Evolutionary conservation across 352 stramenopile species (phyloP), one percentile per base, ranked within the genome.

Genomic region (Globisporangium solare): DNA sequence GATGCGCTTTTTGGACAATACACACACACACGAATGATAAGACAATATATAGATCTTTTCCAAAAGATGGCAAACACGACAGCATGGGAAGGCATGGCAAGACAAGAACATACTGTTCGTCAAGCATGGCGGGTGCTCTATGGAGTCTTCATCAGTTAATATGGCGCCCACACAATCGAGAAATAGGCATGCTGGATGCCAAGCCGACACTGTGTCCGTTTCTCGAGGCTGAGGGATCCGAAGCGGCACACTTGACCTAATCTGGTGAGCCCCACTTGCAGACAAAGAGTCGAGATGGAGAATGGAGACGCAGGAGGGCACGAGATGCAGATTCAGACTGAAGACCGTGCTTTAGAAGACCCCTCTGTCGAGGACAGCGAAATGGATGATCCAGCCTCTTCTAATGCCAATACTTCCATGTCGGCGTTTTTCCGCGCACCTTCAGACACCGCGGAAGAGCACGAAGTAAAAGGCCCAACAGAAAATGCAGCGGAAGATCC

Each of bases 371-470:
- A 57, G 18, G 8, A n/a, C n/a, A 47, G 60, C 6, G 24, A 27
- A 27, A 27, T 27, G 24, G 24, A 27, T 5, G 24, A 27, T 27
- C 24, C 24, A 5, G 37, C 50, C 6, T 41, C 20, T 31, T 62
- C 58, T 17, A 54, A 47, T 46, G 41, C 47, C 12, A 56, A 66
- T 22, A 49, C 63, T 22, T 63, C 60, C 12, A 74, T 77, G 63
- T 64, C 60, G 4, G 66, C 66, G 48, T 73, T 74, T 58, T 55
- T 74, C 15, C 66, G 58, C 15, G 56, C 63, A 2, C 60, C 65
- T 3, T n/a, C 41, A 39, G 15, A 14, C 22, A 42, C 31, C 22
- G 37, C 20, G 6, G 43, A 41, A 54, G 17, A 10, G n/a, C 67
- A 22, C 53, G 62, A 2, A 56, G 66, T 32, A 35, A 47, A 10